phyloP scores from a whole-genome alignment of 768 basidiomycete genomes.

The Boletus subcaerulescens region DNA sequence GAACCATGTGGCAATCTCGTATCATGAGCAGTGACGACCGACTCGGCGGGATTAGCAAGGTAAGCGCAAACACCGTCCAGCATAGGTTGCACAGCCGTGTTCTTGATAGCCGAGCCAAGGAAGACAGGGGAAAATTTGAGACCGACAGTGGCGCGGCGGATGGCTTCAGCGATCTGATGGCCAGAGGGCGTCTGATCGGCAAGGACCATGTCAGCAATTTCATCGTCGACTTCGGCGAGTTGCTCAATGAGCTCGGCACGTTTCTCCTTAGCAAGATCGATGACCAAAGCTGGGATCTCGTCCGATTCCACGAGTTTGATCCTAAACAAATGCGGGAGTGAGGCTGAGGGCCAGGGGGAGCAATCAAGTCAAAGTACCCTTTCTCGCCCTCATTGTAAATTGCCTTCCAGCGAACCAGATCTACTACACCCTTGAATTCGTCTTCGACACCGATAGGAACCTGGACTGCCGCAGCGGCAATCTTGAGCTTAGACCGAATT shows the following conservation, averaged over 20 bases:
- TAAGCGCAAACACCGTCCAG: constrained; percentile 96
- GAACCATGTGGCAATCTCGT: constrained; percentile 61
- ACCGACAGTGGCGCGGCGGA: constrained; percentile 83
- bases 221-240: constrained; percentile 94
- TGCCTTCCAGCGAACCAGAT: constrained; percentile 91
- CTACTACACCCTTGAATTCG: constrained; percentile 86
- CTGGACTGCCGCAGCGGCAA: constrained; percentile 92
- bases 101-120: constrained; percentile 95
- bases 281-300: constrained; percentile 78
- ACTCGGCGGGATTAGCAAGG: constrained; percentile 84
- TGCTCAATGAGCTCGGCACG: constrained; percentile 90
- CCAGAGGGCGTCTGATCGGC: constrained; percentile 76
- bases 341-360: not conserved
- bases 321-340: constrained; percentile 37
- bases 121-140: constrained; percentile 97
- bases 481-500: constrained; percentile 86
- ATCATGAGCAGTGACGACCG: constrained; percentile 78
- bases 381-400: constrained; percentile 94
- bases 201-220: constrained; percentile 87
- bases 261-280: constrained; percentile 77
- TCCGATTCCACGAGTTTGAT: constrained; percentile 75
- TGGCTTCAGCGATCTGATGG: constrained; percentile 73
- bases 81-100: constrained; percentile 91
- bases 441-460: constrained; percentile 92
- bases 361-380: constrained; percentile 57